phyloP scores from a whole-genome alignment of 169 alveolate genomes.

The Cryptosporidium baileyi region DNA sequence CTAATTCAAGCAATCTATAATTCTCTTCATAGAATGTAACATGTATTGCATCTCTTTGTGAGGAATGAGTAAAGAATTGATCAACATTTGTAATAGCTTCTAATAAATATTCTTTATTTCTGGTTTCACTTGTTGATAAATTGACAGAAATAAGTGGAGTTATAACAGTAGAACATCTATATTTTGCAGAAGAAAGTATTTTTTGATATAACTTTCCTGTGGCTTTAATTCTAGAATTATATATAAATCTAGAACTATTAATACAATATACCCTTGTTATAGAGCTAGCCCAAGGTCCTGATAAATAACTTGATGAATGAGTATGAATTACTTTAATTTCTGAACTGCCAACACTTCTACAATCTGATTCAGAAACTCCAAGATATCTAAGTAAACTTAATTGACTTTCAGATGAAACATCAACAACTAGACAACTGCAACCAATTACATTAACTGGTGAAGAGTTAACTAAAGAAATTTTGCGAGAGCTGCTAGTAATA shows the following conservation, averaged over 20 bases:
- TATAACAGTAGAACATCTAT: constrained; percentile 7
- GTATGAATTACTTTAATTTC: constrained; percentile 28
- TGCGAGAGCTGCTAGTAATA: neutral
- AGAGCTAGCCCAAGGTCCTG: neutral
- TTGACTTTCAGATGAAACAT: neutral
- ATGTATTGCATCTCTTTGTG: constrained; percentile 6
- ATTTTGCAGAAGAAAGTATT: constrained; percentile 29
- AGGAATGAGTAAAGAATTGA: neutral
- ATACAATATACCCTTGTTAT: constrained; percentile 24
- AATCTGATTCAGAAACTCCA: neutral
- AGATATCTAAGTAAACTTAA: neutral
- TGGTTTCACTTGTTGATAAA: neutral
- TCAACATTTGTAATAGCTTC: constrained; percentile 35
- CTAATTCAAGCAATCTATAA: neutral
- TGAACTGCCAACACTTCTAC: constrained; percentile 32
- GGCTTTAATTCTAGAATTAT: neutral
- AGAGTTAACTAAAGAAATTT: neutral
- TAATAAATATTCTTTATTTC: constrained; percentile 25
- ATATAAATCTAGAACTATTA: constrained; percentile 1
- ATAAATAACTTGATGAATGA: neutral
- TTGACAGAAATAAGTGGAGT: constrained; percentile 16
- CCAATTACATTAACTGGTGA: constrained; percentile 8
- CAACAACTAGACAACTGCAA: constrained; percentile 52
- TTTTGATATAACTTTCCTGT: neutral
- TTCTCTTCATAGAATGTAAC: neutral